Evolutionary conservation across 495 filamentous ascomycete genomes (phyloP).

Genomic region (Penicillium verhagenii): DNA sequence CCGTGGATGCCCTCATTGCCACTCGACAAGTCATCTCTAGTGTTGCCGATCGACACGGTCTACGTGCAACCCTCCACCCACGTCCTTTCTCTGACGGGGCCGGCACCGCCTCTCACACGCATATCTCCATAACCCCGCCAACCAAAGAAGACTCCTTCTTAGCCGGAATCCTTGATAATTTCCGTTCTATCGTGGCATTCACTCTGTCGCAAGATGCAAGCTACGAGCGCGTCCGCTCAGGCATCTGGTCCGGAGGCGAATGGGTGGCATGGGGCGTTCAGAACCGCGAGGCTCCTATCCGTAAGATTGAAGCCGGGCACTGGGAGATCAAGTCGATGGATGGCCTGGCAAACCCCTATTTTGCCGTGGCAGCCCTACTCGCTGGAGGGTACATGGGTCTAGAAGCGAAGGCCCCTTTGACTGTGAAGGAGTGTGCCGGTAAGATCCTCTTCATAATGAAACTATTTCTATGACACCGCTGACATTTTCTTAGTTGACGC

Average conservation of each 20-base stretch:
- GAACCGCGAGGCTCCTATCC: conserved; percentile 44
- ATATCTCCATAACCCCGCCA: conserved; percentile 38
- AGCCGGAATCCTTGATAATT: conserved; percentile 35
- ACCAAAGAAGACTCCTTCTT: conserved; percentile 35
- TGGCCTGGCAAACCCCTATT: conserved; percentile 44
- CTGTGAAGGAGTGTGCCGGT: conserved; percentile 55
- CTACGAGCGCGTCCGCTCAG: conserved; percentile 41
- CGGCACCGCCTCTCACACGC: conserved; percentile 43
- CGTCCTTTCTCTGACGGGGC: conserved; percentile 55
- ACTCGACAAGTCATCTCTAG: conserved; percentile 66
- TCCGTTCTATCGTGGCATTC: conserved; percentile 36
- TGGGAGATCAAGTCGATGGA: conserved; percentile 46
- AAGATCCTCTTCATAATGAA: conserved; percentile 8
- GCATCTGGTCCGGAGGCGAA: conserved; percentile 56
- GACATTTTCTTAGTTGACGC: conserved; percentile 26
- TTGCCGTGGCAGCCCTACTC: conserved; percentile 59
- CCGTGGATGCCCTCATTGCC: conserved; percentile 71
- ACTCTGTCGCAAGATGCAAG: conserved; percentile 38
- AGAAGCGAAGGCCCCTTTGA: conserved; percentile 41
- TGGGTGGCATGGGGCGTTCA: conserved; percentile 47
- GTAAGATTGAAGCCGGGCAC: conserved; percentile 36
- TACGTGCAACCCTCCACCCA: conserved; percentile 76
- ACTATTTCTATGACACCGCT: neutral
- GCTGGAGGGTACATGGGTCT: conserved; percentile 65
- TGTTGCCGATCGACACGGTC: conserved; percentile 35